Conservation (phyloP, 1,284 basidiomycete species). For the Lignosus rhinocerotis region DNA sequence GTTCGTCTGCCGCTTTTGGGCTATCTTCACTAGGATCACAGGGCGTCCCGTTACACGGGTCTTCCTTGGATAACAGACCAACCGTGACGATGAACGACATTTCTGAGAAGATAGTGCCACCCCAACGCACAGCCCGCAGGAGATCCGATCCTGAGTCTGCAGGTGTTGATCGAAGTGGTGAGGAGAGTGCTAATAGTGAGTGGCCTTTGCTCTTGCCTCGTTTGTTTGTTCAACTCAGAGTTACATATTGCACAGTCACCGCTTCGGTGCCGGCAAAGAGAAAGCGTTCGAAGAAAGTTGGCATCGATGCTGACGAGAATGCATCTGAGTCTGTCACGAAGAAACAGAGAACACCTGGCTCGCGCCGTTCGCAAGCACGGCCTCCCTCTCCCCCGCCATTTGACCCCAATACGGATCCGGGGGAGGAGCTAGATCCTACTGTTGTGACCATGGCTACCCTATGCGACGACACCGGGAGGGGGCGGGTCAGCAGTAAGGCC, state of each 20-base stretch:
- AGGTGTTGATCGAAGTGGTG: neutral
- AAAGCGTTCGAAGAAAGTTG: conserved; percentile 5
- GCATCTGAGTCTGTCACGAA: conserved; percentile 2
- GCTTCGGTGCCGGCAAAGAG: conserved; percentile 1
- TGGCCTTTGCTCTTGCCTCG: neutral
- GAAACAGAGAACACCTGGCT: conserved; percentile 13
- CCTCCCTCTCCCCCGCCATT: conserved; percentile 52
- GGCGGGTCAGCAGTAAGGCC: conserved; percentile 72
- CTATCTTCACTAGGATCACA: neutral
- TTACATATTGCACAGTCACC: neutral
- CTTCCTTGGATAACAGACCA: neutral
- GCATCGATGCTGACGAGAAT: conserved; percentile 1
- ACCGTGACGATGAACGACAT: neutral
- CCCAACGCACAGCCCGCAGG: conserved; percentile 8
- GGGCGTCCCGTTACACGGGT: neutral
- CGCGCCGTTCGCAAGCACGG: conserved; percentile 25
- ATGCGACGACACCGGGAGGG: conserved; percentile 72
- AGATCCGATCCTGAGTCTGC: neutral
- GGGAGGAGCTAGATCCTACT: conserved; percentile 76
- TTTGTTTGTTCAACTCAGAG: neutral
- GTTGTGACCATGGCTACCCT: conserved; percentile 74
- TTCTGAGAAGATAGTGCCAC: neutral
- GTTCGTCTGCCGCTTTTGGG: neutral
- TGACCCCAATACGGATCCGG: conserved; percentile 60
- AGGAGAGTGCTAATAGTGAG: conserved; percentile 4